Conservation (phyloP, 2,329 filamentous ascomycete species). For the Celoporthe dispersa region DNA sequence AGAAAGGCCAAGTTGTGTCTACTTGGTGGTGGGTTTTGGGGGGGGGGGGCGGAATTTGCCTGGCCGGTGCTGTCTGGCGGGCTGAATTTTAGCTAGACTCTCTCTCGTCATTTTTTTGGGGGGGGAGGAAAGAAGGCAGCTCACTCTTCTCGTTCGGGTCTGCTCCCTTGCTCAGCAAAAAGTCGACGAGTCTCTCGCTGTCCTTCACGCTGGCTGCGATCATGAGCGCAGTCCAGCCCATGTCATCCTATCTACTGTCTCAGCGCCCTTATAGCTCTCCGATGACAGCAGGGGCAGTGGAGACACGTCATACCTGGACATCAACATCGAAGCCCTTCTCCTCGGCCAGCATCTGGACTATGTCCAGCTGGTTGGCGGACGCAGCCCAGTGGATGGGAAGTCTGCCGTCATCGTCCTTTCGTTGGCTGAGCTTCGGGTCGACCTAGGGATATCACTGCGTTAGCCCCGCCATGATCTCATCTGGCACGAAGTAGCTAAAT, state of each 20-base stretch:
- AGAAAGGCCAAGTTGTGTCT: no score
- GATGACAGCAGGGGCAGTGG: not conserved
- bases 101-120: no score
- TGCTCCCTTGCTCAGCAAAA: slow-evolving; percentile 71
- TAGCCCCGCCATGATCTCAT: not conserved
- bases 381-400: slow-evolving; percentile 93
- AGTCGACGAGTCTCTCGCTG: slow-evolving; percentile 67
- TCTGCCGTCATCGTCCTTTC: slow-evolving; percentile 83
- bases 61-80: slow-evolving; percentile 66
- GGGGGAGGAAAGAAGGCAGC: slow-evolving; percentile 23
- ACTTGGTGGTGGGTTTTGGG: no score
- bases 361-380: slow-evolving; percentile 78
- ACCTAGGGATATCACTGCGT: slow-evolving; percentile 52
- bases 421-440: slow-evolving; percentile 75
- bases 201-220: slow-evolving; percentile 78
- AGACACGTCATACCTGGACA: slow-evolving; percentile 61
- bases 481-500: not conserved
- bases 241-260: slow-evolving; percentile 60
- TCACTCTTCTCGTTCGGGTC: slow-evolving; percentile 75
- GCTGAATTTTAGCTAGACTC: slow-evolving; percentile 28
- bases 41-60: slow-evolving; percentile 41
- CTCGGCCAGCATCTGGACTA: slow-evolving; percentile 73
- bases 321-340: slow-evolving; percentile 81
- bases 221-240: slow-evolving; percentile 85
- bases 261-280: not conserved